Conservation (phyloP, 1,284 basidiomycete genomes). For the Xerocomus minutiporus region DNA sequence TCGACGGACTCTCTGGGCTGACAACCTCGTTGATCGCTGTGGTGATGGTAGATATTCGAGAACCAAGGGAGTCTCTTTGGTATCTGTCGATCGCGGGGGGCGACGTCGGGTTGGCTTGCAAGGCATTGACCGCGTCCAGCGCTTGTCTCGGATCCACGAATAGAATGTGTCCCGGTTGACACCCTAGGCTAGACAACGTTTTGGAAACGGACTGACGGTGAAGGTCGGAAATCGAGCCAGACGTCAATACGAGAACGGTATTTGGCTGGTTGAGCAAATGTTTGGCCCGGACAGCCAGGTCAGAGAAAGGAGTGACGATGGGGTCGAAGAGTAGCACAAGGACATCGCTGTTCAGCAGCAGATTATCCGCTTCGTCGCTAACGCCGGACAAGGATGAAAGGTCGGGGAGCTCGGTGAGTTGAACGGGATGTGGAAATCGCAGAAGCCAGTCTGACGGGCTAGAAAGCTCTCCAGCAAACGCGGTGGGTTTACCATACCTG, state of each 20-base stretch:
- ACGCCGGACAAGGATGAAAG: conserved; percentile 19
- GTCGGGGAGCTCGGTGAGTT: conserved; percentile 44
- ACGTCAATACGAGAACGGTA: conserved; percentile 48
- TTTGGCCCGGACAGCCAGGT: conserved; percentile 32
- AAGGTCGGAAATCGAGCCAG: conserved; percentile 24
- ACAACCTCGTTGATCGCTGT: conserved; percentile 39
- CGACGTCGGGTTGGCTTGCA: conserved; percentile 45
- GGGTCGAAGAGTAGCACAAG: conserved; percentile 59
- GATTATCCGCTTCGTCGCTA: conserved; percentile 15
- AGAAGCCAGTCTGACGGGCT: conserved; percentile 51
- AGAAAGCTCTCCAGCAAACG: conserved; percentile 16
- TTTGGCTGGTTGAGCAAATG: conserved; percentile 46
- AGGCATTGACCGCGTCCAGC: conserved; percentile 43
- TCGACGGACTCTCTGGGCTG: neutral
- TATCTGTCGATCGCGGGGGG: conserved; percentile 53
- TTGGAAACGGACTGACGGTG: conserved; percentile 16
- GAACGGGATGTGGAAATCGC: conserved; percentile 46
- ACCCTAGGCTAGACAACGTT: conserved; percentile 17
- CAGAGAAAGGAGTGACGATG: conserved; percentile 42
- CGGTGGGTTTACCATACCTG: conserved; percentile 24
- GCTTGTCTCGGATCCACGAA: conserved; percentile 57
- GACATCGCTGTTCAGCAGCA: conserved; percentile 51
- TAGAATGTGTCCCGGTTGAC: conserved; percentile 36
- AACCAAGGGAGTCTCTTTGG: conserved; percentile 57
- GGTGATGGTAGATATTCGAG: conserved; percentile 49